Conservation (phyloP, 805 yeast genomes). For the Danielozyma ontarioensis region DNA sequence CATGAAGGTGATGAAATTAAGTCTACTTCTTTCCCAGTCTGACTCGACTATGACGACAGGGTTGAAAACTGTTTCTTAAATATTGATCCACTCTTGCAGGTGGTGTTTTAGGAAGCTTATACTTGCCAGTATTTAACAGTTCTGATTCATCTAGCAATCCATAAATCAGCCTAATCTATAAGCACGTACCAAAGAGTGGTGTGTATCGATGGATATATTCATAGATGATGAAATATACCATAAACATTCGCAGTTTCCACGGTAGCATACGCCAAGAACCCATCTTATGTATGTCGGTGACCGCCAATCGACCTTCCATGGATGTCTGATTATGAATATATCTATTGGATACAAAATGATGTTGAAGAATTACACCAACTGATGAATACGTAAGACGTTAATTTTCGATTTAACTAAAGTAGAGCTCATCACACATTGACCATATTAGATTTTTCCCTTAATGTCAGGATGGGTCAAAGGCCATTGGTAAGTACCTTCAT, state of each 20-base stretch:
- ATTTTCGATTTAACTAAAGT: too few species aligned
- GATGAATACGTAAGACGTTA: too few species aligned
- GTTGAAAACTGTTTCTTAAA: slow-evolving; percentile 48
- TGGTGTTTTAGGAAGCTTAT: slow-evolving; percentile 52
- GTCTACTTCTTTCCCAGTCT: slow-evolving; percentile 88
- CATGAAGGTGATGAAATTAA: slow-evolving; percentile 40
- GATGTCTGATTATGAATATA: slow-evolving; percentile 89
- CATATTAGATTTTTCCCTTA: slow-evolving; percentile 20
- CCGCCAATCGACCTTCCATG: slow-evolving; percentile 87
- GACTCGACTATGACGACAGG: slow-evolving; percentile 93
- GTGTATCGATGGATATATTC: slow-evolving; percentile 11
- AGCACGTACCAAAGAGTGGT: slow-evolving; percentile 22
- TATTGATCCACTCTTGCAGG: slow-evolving; percentile 34
- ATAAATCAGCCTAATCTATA: slow-evolving; percentile 13
- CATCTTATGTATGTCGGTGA: slow-evolving; percentile 80
- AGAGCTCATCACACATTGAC: too few species aligned
- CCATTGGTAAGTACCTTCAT: slow-evolving; percentile 77
- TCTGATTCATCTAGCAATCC: slow-evolving; percentile 45
- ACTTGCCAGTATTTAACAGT: slow-evolving; percentile 81
- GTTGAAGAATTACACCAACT: too few species aligned
- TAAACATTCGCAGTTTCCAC: slow-evolving; percentile 95
- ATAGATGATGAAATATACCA: slow-evolving; percentile 72
- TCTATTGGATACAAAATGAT: too few species aligned
- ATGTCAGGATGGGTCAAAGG: slow-evolving; percentile 63
- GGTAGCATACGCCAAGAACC: slow-evolving; percentile 82